Evolutionary conservation across 371 early-diverging fungal species (phyloP).

Genomic region (Lichtheimia hyalospora): DNA sequence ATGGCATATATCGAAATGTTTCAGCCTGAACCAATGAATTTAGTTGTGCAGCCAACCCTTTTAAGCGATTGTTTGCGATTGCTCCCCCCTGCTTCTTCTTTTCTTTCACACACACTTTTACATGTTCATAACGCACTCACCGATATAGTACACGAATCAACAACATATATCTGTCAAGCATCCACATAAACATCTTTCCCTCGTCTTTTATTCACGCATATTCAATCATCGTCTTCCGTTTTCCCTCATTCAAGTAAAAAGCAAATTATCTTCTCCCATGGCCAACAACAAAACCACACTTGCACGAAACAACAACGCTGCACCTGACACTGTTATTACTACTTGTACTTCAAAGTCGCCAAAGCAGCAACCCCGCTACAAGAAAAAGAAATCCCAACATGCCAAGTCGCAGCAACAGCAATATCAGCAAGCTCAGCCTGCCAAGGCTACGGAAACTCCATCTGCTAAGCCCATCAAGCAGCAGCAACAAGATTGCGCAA

Average conservation of each 20-base stretch:
- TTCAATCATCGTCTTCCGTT: constrained; percentile 1
- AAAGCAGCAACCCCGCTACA: background rate
- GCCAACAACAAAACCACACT: background rate
- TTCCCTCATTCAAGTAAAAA: constrained; percentile 1
- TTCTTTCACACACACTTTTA: constrained; percentile 2
- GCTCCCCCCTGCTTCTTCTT: background rate
- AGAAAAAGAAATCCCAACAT: background rate
- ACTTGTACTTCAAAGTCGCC: background rate
- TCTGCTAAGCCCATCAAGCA: background rate
- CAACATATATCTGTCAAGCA: background rate
- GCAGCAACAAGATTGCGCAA: background rate
- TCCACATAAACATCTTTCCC: background rate
- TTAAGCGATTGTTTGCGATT: background rate
- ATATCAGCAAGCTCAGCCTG: background rate
- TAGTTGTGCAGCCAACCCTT: background rate
- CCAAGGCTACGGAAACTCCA: background rate
- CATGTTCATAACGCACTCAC: background rate
- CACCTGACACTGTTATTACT: background rate
- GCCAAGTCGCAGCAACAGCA: background rate
- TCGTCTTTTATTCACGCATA: background rate
- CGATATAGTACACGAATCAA: too few relatives aligned
- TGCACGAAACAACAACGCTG: background rate
- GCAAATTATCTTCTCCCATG: background rate
- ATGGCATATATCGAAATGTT: background rate
- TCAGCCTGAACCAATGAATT: constrained; percentile 3